These are phyloP conservation scores for Angophora floribunda DNA, from an alignment of 345 rosid species.

Conservation along the genomic window DNA sequence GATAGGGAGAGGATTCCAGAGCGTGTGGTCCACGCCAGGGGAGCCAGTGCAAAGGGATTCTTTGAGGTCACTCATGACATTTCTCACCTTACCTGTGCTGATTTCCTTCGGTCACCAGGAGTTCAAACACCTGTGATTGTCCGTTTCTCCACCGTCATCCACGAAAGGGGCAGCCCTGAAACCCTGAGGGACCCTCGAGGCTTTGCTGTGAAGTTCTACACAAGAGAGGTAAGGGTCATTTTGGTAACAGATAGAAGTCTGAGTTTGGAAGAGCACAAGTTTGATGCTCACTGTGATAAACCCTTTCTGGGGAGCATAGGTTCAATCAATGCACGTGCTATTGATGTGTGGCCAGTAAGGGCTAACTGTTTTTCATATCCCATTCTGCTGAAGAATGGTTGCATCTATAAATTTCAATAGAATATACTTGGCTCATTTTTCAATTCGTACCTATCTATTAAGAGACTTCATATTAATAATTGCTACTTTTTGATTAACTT, in stretches of 20 bases:
- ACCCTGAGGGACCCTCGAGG: constrained; percentile 15
- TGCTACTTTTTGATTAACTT: not conserved
- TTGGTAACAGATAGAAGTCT: not conserved
- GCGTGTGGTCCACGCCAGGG: constrained; percentile 17
- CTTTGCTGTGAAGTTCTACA: constrained; percentile 13
- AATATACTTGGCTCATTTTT: not conserved
- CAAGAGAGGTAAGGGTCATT: constrained; percentile 3
- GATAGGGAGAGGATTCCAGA: constrained; percentile 16
- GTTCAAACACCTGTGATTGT: constrained; percentile 14
- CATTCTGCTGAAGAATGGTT: not conserved
- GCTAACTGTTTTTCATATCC: not conserved
- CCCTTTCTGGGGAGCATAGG: not conserved
- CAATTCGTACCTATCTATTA: not conserved
- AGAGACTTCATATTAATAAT: not conserved
- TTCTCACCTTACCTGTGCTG: constrained; percentile 6
- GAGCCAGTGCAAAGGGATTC: constrained; percentile 17
- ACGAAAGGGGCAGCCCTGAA: constrained; percentile 16
- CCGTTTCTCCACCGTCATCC: constrained; percentile 16
- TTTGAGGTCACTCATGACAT: constrained; percentile 16
- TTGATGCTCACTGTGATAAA: not conserved
- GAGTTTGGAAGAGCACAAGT: not conserved
- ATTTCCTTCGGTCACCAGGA: constrained; percentile 14
- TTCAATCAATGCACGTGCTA: not conserved
- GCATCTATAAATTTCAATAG: not conserved
- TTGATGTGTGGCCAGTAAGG: not conserved